Base-by-base conservation (phyloP, 2,329 filamentous ascomycete species). In the Capronia americana region DNA sequence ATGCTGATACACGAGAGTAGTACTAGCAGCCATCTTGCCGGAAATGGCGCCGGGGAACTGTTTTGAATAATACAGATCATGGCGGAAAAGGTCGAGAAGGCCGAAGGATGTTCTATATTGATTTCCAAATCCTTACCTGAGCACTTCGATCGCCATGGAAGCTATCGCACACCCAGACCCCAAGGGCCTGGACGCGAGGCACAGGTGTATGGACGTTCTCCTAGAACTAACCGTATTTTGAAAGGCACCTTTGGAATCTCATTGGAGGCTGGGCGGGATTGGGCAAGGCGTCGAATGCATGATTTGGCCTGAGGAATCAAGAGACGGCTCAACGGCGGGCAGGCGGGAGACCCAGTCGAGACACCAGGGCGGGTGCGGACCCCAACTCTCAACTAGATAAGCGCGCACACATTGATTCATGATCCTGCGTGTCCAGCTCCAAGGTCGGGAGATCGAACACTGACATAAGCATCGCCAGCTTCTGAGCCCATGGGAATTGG, bases 61-160 rank as follows among this genome's bases (percentile, higher is more conserved):
- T 68, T 64, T 65, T 70, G 63, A 64, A 64, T 34, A 50, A 48
- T 38, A 23, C 48, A 48, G 30, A 7, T 7, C 61, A 64, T 66
- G 67, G 32, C 59, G 64, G n/a, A 59, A 58, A 59, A 20, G 12
- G 34, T 50, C 68, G 51, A 66, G 68, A 69, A 67, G 54, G n/a
- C 51, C 24, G 65, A 38, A 51, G 68, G 51, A 26, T 30, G 41
- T 70, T 70, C 65, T 66, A 66, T 70, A 70, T 28, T 44, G 63
- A 54, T 61, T 70, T 66, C 48, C 53, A 55, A 54, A 70, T 70
- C 38, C 60, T 70, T 70, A 70, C 38, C 62, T 70, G 62, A 70
- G 65, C 68, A 66, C 60, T 67, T 59, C 30, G 48, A 66, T 53
- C 41, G 51, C 51, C 10, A 63, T 70, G 48, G 68, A 66, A 65